Evolutionary conservation across 495 filamentous ascomycete genomes (phyloP), one percentile per base, ranked within the genome.

Genomic region (Glarea lozoyensis): DNA sequence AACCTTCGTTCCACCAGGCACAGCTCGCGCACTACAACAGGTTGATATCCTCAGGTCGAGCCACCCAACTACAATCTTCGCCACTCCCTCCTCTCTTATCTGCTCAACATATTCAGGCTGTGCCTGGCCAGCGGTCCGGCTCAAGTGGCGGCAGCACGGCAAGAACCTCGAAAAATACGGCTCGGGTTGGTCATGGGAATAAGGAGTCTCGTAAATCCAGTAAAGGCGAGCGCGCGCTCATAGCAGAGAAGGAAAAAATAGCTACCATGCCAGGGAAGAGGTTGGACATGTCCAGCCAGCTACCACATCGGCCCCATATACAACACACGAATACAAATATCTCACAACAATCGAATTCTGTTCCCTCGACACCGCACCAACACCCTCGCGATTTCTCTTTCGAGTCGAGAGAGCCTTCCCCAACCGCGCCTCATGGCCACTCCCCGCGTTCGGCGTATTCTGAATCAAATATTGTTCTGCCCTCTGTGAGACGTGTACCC

Each of bases 361-460:
- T 98, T 16, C 92, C 92, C 0, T 94, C 92, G 3, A 98, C 92
- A 1, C 92, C 92, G 3, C 88, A 87, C 47, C 88, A 96, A 57
- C 81, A 86, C 59, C 73, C 88, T 51, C 78, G 87, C 50, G 82
- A 87, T 51, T 81, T 87, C 54, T 84, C 84, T 13, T 88, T 85
- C 46, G 78, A 80, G 57, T 90, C 86, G 17, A 74, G 88, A 42
- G 88, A 92, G 36, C 90, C 85, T 10, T 96, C 90, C 3, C 90
- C 90, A 21, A 79, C 69, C 51, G 78, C 78, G 42, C 78, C 73
- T 2, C 64, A 69, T 45, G 86, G 79, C 61, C 86, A 86, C 50
- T 96, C 90, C 16, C 92, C 92, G 20, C 78, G 86, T 42, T 97
- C 92, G 2, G 86, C 82, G 4, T 84, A 87, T 54, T 96, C 88